Base-by-base conservation (phyloP, 257 asterid genomes). In the Apocynum venetum region DNA sequence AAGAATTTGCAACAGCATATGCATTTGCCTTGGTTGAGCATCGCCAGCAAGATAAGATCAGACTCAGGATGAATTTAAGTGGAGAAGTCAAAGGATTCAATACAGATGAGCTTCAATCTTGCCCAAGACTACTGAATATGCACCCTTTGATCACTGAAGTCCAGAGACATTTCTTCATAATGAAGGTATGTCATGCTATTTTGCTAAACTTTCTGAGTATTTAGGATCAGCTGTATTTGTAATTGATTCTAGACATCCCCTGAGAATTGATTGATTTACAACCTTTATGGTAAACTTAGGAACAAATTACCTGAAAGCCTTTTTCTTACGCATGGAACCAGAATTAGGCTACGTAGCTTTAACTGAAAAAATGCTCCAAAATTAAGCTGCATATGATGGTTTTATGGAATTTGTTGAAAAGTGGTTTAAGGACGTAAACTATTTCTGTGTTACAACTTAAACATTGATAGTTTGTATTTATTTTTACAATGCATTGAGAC, bases 11-110 rank as follows among this genome's bases (percentile, higher is more conserved):
- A 14, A 82, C 81, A 72, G 84, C 91, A 53, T 93, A 96, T 86
- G 98, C 96, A 12, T 96, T 96, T 91, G 99, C 97, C 8, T 79
- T 93, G 76, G 97, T 93, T 78, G 99, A 96, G 89, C 89, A 91
- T 74, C 97, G 98, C 71, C 97, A 93, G 76, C 88, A 86, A 3
- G 91, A 85, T 72, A 84, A 83, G 74, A 76, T 93, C 67, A 89
- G 89, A 77, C 94, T 93, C 72, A 86, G 98, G 80, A 68, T 96
- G 85, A 85, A 82, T 88, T 85, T 93, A 85, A 83, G 86, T 31
- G 98, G 97, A 84, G 97, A 93, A 84, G 57, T 87, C 77, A 85
- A 83, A 83, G 69, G 78, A 74, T 84, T 61, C 75, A 87, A 91
- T 76, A 85, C 89, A 48, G 84, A 84, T 85, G 89, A 83, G 74